These are phyloP conservation scores for Penicillium brasilianum DNA, from an alignment of 2,329 filamentous ascomycete genomes.

Conservation along the genomic window DNA sequence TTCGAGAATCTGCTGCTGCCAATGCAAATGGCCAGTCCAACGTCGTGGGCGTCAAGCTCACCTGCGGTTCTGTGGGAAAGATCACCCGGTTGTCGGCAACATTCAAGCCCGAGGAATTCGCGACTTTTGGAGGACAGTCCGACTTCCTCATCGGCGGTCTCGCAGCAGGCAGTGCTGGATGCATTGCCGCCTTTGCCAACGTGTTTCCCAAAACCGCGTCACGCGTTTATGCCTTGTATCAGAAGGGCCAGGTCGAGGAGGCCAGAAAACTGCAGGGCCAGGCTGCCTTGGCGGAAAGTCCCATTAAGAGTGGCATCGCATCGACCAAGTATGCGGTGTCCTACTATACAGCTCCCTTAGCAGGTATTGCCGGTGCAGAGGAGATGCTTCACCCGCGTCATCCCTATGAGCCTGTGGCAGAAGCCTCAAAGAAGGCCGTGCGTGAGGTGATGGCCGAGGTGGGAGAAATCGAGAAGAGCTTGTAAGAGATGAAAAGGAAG, in stretches of 20 bases:
- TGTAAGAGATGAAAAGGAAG: conserved; percentile 9
- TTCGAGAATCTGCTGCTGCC: conserved; percentile 45
- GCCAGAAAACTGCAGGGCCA: conserved; percentile 65
- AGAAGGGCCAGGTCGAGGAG: conserved; percentile 61
- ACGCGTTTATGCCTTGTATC: conserved; percentile 66
- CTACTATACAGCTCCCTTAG: conserved; percentile 62
- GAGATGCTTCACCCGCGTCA: background rate
- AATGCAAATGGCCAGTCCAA: conserved; percentile 44
- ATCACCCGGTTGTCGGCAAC: conserved; percentile 59
- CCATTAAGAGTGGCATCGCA: conserved; percentile 69
- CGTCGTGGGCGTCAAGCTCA: conserved; percentile 68
- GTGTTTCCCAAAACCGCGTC: conserved; percentile 62
- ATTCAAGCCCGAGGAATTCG: conserved; percentile 62
- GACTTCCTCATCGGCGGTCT: conserved; percentile 68
- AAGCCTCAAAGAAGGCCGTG: conserved; percentile 50
- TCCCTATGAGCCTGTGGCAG: conserved; percentile 38
- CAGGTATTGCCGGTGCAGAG: conserved; percentile 54
- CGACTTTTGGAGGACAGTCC: conserved; percentile 71
- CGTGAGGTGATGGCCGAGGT: conserved; percentile 35
- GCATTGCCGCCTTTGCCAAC: conserved; percentile 64
- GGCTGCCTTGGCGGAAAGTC: conserved; percentile 68
- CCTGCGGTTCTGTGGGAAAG: conserved; percentile 66
- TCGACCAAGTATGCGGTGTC: conserved; percentile 71
- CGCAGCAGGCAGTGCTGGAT: conserved; percentile 59
- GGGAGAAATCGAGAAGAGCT: conserved; percentile 23